Evolutionary conservation across 1,284 basidiomycete species (phyloP), one percentile per base, ranked within the genome.

Genomic region (Cutaneotrichosporon mucoides): DNA sequence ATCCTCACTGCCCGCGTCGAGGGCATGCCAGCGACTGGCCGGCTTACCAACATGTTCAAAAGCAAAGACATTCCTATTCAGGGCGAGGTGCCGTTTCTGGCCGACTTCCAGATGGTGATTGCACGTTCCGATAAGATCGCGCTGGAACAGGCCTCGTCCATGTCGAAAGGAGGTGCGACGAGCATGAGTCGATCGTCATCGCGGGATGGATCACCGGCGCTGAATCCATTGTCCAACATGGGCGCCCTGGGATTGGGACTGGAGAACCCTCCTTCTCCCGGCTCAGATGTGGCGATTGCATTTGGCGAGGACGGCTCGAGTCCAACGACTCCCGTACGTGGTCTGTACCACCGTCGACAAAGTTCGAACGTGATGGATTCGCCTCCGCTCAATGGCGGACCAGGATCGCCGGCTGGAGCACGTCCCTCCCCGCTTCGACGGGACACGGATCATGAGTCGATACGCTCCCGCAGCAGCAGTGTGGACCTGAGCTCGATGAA

Each of bases 71-170:
- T 62, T 1, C 56, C 53, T 6, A 40, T 56, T 0, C 61, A 62
- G n/a, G 63, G 58, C 40, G 66, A 66, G 13, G 66, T 70, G 46
- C 66, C 66, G 0, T 68, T 67, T 58, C 61, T 63, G 34, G 54
- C 55, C 36, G 72, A 72, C 57, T 75, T 73, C 52, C 69, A 68
- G 13, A 50, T 58, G 2, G 73, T 75, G 52, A 72, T 73, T 8
- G 67, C 68, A 12, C 63, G 73, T 3, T 71, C 71, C 6, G 69
- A 72, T 50, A 66, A 66, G 59, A 43, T 73, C 12, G 68, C 66
- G 1, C 48, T 49, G 8, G 67, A 64, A 11, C 54, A 52, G 13
- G 61, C 59, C 4, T 35, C 53, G 44, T 57, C 37, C 9, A 24
- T 51, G 15, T 9, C 16, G 15, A 51, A 42, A 12, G 38, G 15